A percentile compares a stretch with the other conserved stretches of the same genome.
Conservation (phyloP, 2,329 filamentous ascomycete genomes). For the Raffaelea albimanens region DNA sequence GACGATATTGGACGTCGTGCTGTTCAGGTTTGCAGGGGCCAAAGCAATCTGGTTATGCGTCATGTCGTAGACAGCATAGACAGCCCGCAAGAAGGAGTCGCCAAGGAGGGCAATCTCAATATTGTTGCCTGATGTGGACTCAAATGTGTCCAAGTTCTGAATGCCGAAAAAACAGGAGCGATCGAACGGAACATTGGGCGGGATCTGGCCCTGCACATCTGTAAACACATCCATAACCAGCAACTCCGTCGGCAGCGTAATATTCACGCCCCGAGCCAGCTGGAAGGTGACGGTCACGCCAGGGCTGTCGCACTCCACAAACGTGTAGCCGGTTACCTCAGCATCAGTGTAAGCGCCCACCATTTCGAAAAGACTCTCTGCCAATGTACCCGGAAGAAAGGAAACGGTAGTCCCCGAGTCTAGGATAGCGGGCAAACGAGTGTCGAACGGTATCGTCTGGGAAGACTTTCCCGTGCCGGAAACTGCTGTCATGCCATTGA, state of each 20-base stretch:
- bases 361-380: conserved; percentile 24
- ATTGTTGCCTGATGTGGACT: conserved; percentile 5
- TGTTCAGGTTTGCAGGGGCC: conserved; percentile 42
- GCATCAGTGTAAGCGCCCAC: conserved; percentile 30
- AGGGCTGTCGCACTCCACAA: conserved; percentile 25
- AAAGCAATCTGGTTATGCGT: conserved; percentile 39
- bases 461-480: conserved; percentile 14
- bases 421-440: conserved; percentile 42
- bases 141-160: conserved; percentile 28
- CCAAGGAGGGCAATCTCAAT: conserved; percentile 25
- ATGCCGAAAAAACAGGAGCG: conserved; percentile 47
- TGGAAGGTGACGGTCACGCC: conserved; percentile 24
- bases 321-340: conserved; percentile 24
- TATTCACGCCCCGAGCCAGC: conserved; percentile 15
- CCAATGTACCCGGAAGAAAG: conserved; percentile 48
- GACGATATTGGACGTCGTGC: conserved; percentile 31
- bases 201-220: conserved; percentile 12
- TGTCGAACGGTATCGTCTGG: conserved; percentile 5
- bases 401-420: conserved; percentile 59
- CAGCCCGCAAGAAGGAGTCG: conserved; percentile 36
- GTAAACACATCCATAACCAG: conserved; percentile 29
- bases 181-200: conserved; percentile 25
- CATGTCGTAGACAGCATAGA: conserved; percentile 48
- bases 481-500: conserved; percentile 24
- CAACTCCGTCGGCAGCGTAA: conserved; percentile 24